Base-by-base conservation (phyloP, 2,329 filamentous ascomycete genomes). In the Diaporthe citrichinensis region DNA sequence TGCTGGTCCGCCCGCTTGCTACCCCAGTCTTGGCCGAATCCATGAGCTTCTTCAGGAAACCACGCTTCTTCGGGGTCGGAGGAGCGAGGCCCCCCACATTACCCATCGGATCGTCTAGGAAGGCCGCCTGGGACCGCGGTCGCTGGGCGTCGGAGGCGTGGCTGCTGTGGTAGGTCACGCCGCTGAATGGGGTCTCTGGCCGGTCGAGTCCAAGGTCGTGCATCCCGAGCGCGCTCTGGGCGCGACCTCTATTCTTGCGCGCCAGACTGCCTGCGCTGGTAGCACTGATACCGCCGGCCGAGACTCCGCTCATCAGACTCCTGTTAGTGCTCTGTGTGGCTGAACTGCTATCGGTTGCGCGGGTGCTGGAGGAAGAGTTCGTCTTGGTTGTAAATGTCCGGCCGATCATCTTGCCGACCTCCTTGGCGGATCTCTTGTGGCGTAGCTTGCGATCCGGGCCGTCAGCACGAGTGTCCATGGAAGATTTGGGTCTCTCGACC, bases 181-280 rank as follows among this genome's bases (percentile, higher is more conserved):
- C 94, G 0, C 93, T 95, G 76, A 95, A 91, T 1, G 92, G 91
- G 0, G 90, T 91, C 53, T 90, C 90, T 2, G 92, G 90, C 28
- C 92, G 87, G 57, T 89, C 89, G 31, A 82, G 76, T 25, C 90
- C 90, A 80, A 85, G 85, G 23, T 91, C 91, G 34, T 90, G 88
- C 74, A 90, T 88, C 55, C 91, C 92, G 78, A 94, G 84, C 4
- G 92, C 91, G 80, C 93, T 95, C 78, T 91, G 90, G 23, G 93
- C 88, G 77, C 92, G 84, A 82, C 78, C 84, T 81, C 88, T 84
- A 81, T 93, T 93, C 81, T 94, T 94, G 77, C 96, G 92, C 41
- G 95, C 96, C 78, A 97, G 91, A 84, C 96, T 98, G 72, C 96
- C 97, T 23, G 97, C 97, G 84, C 97, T 98, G 23, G 97, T 98